Evolutionary conservation across 768 basidiomycete species (phyloP).

Genomic region (Leccinum subtestaceum): DNA sequence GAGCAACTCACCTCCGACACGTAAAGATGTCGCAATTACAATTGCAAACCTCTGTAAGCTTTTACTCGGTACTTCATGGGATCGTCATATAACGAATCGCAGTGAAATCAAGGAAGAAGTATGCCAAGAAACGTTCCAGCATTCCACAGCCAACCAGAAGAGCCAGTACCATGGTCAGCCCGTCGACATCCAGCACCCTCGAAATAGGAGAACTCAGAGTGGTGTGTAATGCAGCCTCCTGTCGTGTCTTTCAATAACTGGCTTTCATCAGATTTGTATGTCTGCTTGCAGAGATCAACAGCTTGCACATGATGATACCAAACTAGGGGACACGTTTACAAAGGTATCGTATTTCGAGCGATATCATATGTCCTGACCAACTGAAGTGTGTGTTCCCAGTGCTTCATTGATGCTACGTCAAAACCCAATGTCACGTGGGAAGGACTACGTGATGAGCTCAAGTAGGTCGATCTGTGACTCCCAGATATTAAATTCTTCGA

Average conservation of each 20-base stretch:
- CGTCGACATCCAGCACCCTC: conserved; percentile 1
- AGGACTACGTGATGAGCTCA: conserved; percentile 16
- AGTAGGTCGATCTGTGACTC: conserved; percentile 7
- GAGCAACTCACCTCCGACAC: not conserved
- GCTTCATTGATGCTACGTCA: conserved; percentile 14
- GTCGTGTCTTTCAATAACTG: not conserved
- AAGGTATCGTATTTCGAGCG: conserved; percentile 11
- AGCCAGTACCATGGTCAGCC: conserved; percentile 3
- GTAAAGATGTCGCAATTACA: conserved; percentile 7
- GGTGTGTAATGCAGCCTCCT: conserved; percentile 4
- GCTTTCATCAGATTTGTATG: not conserved
- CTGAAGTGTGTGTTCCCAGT: conserved; percentile 4
- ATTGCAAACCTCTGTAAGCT: conserved; percentile 9
- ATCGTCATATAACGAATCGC: not conserved
- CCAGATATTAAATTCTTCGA: not conserved
- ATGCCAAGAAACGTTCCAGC: not conserved
- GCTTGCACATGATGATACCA: conserved; percentile 23
- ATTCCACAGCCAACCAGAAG: conserved; percentile 2
- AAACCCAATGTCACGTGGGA: conserved; percentile 18
- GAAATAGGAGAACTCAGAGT: conserved; percentile 19
- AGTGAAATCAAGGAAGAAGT: conserved; percentile 13
- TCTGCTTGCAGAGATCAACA: conserved; percentile 28
- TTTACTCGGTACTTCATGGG: not conserved
- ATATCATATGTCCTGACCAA: not conserved
- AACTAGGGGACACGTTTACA: conserved; percentile 21